These are phyloP conservation scores for Misopates orontium DNA, from an alignment of 257 asterid species.

Conservation along the genomic window DNA sequence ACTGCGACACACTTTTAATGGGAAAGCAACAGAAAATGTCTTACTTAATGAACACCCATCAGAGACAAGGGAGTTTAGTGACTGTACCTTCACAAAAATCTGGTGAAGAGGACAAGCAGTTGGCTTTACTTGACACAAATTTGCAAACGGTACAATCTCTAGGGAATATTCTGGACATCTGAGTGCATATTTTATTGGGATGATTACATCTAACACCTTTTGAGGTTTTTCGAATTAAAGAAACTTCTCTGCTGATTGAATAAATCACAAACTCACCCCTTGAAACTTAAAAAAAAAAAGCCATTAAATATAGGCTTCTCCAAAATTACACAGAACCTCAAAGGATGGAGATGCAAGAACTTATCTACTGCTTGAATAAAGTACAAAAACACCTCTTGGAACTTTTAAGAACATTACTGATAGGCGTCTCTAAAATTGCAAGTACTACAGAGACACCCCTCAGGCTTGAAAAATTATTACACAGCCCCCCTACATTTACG, in stretches of 20 bases:
- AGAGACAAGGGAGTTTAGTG: slow-evolving; percentile 47
- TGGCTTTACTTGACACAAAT: slow-evolving; percentile 32
- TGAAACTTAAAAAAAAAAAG: background rate
- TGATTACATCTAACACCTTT: background rate
- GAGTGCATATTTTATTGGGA: background rate
- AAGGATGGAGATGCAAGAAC: too few relatives aligned
- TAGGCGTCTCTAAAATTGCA: too few relatives aligned
- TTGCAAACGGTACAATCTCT: slow-evolving; percentile 34
- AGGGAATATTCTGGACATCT: background rate
- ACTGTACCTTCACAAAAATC: slow-evolving; percentile 46
- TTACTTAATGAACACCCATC: slow-evolving; percentile 49
- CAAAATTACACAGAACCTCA: too few relatives aligned
- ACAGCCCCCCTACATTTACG: too few relatives aligned
- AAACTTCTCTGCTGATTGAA: background rate
- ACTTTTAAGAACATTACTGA: too few relatives aligned
- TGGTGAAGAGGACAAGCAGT: slow-evolving; percentile 35
- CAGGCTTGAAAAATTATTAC: too few relatives aligned
- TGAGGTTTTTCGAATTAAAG: background rate
- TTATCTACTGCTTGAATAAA: too few relatives aligned
- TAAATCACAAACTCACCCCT: background rate
- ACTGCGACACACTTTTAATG: slow-evolving; percentile 63
- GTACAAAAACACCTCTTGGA: too few relatives aligned
- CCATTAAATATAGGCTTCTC: too few relatives aligned
- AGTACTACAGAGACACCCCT: too few relatives aligned
- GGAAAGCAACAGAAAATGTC: slow-evolving; percentile 90